Conservation (phyloP, 768 basidiomycete genomes). For the Auriscalpium orientale region DNA sequence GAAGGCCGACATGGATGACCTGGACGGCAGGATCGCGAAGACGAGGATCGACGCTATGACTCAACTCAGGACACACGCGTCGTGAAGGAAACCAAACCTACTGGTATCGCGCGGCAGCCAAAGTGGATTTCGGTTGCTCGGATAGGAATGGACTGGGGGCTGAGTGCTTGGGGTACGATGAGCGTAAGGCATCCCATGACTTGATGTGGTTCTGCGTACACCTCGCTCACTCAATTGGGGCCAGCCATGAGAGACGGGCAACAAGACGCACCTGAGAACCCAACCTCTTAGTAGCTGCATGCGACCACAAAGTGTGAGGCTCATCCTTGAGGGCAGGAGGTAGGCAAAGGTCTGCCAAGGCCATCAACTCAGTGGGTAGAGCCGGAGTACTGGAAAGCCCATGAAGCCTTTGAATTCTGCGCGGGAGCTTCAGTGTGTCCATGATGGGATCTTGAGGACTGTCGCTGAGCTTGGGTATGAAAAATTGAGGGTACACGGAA, state of each 20-base stretch:
- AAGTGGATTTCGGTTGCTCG: slow-evolving; percentile 49
- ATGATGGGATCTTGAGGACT: slow-evolving; percentile 76
- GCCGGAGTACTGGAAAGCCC: background rate
- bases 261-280: slow-evolving; percentile 3
- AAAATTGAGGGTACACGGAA: slow-evolving; percentile 33
- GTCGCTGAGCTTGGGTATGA: slow-evolving; percentile 57
- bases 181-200: slow-evolving; percentile 58
- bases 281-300: background rate
- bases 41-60: slow-evolving; percentile 41
- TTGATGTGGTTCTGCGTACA: slow-evolving; percentile 35
- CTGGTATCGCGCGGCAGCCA: slow-evolving; percentile 54
- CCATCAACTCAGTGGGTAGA: slow-evolving; percentile 5
- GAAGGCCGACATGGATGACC: slow-evolving; percentile 37
- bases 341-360: background rate
- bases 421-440: slow-evolving; percentile 37
- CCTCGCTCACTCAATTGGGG: background rate
- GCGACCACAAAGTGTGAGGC: slow-evolving; percentile 1
- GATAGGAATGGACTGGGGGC: slow-evolving; percentile 54
- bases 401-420: background rate
- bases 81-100: slow-evolving; percentile 27
- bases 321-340: background rate
- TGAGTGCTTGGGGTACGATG: slow-evolving; percentile 23
- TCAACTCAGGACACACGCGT: background rate
- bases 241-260: background rate
- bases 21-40: slow-evolving; percentile 31